phyloP scores from a whole-genome alignment of 169 alveolate species.

The Plasmodium vinckei region DNA sequence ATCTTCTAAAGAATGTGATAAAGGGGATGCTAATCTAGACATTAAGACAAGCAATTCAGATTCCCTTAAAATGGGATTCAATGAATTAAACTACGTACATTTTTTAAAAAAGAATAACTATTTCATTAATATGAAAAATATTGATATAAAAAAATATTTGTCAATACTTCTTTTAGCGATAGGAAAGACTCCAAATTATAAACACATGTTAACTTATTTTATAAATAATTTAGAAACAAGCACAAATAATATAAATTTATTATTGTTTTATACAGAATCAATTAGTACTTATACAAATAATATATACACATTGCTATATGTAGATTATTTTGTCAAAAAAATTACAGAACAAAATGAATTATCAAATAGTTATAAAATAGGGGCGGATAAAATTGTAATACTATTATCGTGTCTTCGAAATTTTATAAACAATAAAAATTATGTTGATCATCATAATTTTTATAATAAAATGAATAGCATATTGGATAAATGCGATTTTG shows the following conservation, averaged over 20 bases:
- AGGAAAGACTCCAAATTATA: not conserved
- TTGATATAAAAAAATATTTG: not conserved
- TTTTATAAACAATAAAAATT: slow-evolving; percentile 5
- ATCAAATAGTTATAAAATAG: not conserved
- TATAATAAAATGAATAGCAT: not conserved
- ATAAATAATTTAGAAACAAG: slow-evolving; percentile 12
- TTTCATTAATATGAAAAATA: not conserved
- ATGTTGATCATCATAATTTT: not conserved
- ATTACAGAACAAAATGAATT: not conserved
- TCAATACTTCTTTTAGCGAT: not conserved
- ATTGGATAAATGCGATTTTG: not conserved
- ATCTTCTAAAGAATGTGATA: too few species aligned
- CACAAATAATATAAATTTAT: not conserved
- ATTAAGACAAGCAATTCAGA: too few species aligned
- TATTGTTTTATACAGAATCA: slow-evolving; percentile 12
- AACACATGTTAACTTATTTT: slow-evolving; percentile 22
- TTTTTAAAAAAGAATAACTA: slow-evolving; percentile 11
- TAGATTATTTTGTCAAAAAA: slow-evolving; percentile 31
- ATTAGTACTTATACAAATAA: slow-evolving; percentile 26
- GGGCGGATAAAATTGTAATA: not conserved
- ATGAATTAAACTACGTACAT: not conserved
- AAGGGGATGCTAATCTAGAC: too few species aligned
- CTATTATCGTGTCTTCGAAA: slow-evolving; percentile 22
- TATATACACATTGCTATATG: slow-evolving; percentile 38
- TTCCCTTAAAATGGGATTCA: too few species aligned